phyloP scores from a whole-genome alignment of 225 moss, liverwort and hornwort species.

The Physcomitrellopsis africana region DNA sequence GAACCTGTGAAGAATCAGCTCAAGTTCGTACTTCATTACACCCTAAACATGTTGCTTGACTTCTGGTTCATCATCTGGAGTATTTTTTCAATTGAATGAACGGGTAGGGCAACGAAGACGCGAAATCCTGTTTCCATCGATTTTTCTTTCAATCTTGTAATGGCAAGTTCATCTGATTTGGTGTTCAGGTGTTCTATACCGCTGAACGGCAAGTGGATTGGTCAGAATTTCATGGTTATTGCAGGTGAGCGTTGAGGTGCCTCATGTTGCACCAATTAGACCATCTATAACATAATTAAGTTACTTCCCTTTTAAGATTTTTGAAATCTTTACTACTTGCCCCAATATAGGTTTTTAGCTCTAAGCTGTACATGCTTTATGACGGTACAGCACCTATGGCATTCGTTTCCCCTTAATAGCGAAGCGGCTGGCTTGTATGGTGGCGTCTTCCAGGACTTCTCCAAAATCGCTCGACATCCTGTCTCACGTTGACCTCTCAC shows the following conservation, averaged over 20 bases:
- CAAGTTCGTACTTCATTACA: conserved; percentile 33
- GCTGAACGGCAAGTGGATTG: conserved; percentile 67
- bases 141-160: too few species aligned
- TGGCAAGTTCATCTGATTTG: conserved; percentile 3
- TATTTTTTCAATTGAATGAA: too few species aligned
- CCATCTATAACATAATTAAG: background rate
- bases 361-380: conserved; percentile 13
- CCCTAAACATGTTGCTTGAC: too few species aligned
- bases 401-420: conserved; percentile 69
- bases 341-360: too few species aligned
- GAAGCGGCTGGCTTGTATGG: conserved; percentile 74
- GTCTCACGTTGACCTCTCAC: conserved; percentile 51
- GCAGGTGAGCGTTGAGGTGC: conserved; percentile 49
- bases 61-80: too few species aligned
- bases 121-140: too few species aligned
- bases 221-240: conserved; percentile 66
- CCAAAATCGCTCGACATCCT: conserved; percentile 65
- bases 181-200: conserved; percentile 54
- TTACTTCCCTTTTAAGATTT: too few species aligned
- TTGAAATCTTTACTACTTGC: too few species aligned
- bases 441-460: conserved; percentile 48
- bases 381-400: conserved; percentile 58
- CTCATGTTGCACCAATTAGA: background rate
- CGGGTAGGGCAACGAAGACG: too few species aligned
- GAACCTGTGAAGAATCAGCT: conserved; percentile 53